Evolutionary conservation across 2,329 filamentous ascomycete genomes (phyloP).

Genomic region (Drechslerella coelobrocha): DNA sequence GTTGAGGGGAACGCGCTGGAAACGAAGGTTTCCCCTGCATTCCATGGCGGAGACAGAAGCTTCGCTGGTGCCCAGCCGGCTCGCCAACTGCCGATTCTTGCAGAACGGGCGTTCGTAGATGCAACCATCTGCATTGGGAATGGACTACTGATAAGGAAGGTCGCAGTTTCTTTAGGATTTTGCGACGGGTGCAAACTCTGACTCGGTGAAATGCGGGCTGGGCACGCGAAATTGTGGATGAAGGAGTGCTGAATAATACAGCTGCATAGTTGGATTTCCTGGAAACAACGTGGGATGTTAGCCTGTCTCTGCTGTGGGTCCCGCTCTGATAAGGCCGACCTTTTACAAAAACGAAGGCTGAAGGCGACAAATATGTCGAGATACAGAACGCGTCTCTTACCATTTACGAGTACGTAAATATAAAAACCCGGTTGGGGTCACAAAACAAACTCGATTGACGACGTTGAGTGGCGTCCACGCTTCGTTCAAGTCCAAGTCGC

Average conservation of each 20-base stretch:
- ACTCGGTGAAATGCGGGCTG: neutral
- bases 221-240: neutral
- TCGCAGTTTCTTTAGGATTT: neutral
- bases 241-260: neutral
- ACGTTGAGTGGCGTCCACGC: neutral
- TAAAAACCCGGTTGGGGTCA: no score
- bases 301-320: neutral
- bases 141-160: neutral
- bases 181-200: neutral
- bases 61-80: neutral
- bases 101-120: neutral
- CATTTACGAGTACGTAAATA: neutral
- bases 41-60: neutral
- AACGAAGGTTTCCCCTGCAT: neutral
- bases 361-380: neutral
- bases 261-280: neutral
- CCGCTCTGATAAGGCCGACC: neutral
- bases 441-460: neutral
- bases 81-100: slow-evolving; percentile 1
- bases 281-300: neutral
- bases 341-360: neutral
- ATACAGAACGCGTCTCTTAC: slow-evolving; percentile 1
- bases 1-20: neutral
- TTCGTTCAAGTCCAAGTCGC: neutral
- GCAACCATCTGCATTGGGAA: neutral